Base-by-base conservation (phyloP, 352 stramenopile species). In the Phytophthora cryptogea region DNA sequence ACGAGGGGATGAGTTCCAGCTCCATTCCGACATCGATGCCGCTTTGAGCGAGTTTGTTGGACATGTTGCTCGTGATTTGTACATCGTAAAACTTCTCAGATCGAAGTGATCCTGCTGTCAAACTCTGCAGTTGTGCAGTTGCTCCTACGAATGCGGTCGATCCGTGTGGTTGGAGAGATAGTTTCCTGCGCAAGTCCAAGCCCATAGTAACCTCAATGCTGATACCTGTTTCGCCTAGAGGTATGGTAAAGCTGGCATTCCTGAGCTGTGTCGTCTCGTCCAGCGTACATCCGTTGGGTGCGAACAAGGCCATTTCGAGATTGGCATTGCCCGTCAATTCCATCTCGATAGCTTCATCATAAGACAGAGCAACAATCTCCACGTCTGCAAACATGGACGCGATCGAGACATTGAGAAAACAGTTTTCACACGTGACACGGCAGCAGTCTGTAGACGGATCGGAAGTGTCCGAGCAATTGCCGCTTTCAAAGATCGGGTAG, bases 251-350 rank as follows among this genome's bases (percentile, higher is more conserved):
- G 49, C 43, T 66, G 14, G 31, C 33, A 11, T 61, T 70, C 44
- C 66, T 66, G 10, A 70, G 62, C 31, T 63, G 62, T n/a, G 49
- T 66, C 14, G 49, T 66, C 37, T 66, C 56, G 11, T 70, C 55
- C 33, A 70, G 27, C 3, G 20, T 48, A 17, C 62, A 70, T 9
- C 62, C 56, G 8, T 70, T 70, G 5, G 62, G 62, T 28, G 62
- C 62, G 17, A 51, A 70, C 20, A 70, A 30, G 1, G 48, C 56
- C 17, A 70, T 49, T 27, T 66, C 31, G 8, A 70, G 62, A 41
- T 70, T 70, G 1, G 55, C 49, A 26, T 70, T 62, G 0, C 62
- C 62, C 4, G 31, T 47, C 3, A 66, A n/a, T 10, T 33, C 49
- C 55, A 70, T 70, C 39, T 66, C 56, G 33, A 70, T 61, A 30